Evolutionary conservation across 2,329 filamentous ascomycete species (phyloP), one percentile per base, ranked within the genome.

Genomic region (Venturiaceae sp.): DNA sequence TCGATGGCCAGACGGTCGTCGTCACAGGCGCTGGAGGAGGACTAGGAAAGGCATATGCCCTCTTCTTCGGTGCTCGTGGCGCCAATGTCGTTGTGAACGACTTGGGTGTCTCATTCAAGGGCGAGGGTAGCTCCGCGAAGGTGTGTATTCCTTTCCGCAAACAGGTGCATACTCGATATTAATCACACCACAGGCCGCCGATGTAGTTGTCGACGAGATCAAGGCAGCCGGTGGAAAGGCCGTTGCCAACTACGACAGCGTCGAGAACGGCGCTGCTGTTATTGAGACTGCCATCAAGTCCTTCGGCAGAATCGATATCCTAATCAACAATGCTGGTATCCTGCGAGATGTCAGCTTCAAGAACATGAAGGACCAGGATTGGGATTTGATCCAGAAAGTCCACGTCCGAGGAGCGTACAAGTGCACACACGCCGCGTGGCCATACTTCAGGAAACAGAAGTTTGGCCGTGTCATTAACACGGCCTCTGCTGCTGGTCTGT

Each of bases 311-410:
- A 83, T 99, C 74, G 92, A 99, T 73, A 79, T 99, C 63, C 85
- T 99, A 67, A 87, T 99, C 76, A 99, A 99, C 82, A 99, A 97
- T 71, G 94, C 94, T 62, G 92, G 94, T 69, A 97, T 97, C 70
- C 81, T 96, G 61, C 87, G 92, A 62, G 92, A 97, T 77, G 74
- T 97, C 70, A 92, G 89, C 81, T 97, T 99, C 80, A 96, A 96
- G 83, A 97, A 97, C 77, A 95, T 97, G 83, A 94, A 87, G 74
- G 94, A 99, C 73, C 77, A 87, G 70, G 94, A 99, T 74, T 99
- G 94, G 94, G 92, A 99, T 71, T 77, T 96, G 65, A 88, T 96
- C 71, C 89, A 92, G 75, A 87, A 85, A 72, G 92, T 97, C 60
- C 92, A 99, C 75, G 85, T 96, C 67, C 88, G 85, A 70, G 94